Percentiles rank a stretch among this genome's conserved stretches.
Conservation (phyloP, 371 early-diverging fungal genomes). For the Apophysomyces ossiformis region DNA sequence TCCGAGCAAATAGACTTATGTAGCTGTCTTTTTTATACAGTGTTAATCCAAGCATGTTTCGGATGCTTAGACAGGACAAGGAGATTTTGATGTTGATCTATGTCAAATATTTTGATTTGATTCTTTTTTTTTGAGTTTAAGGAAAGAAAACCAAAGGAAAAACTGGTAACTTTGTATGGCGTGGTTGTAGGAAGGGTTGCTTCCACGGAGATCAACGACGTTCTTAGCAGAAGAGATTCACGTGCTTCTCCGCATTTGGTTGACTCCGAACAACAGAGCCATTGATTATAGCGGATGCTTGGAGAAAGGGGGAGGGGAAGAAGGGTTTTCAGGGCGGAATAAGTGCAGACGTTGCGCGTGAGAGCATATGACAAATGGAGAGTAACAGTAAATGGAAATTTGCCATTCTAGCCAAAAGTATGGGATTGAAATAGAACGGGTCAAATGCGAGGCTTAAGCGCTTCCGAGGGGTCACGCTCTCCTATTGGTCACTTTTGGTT, state of each 20-base stretch:
- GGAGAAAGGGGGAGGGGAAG: neutral
- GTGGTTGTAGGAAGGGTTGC: too few species aligned
- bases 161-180: too few species aligned
- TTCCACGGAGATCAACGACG: neutral
- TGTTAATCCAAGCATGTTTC: too few species aligned
- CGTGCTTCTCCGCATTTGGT: neutral
- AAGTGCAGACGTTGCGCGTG: neutral
- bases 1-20: too few species aligned
- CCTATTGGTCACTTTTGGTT: constrained; percentile 3
- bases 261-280: constrained; percentile 7
- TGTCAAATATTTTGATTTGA: too few species aligned
- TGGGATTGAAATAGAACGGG: neutral
- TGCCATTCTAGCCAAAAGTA: neutral
- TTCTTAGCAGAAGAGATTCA: neutral
- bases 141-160: too few species aligned
- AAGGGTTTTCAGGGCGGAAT: neutral
- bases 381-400: neutral
- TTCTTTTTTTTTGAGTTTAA: too few species aligned
- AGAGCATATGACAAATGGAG: neutral
- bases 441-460: constrained; percentile 6
- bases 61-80: too few species aligned
- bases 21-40: too few species aligned
- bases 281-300: neutral
- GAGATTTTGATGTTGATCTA: too few species aligned
- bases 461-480: constrained; percentile 4